Percentiles rank a stretch among this genome's conserved stretches.
These are phyloP conservation scores for Przewalskia tangutica DNA, from an alignment of 257 asterid genomes.

Conservation along the genomic window DNA sequence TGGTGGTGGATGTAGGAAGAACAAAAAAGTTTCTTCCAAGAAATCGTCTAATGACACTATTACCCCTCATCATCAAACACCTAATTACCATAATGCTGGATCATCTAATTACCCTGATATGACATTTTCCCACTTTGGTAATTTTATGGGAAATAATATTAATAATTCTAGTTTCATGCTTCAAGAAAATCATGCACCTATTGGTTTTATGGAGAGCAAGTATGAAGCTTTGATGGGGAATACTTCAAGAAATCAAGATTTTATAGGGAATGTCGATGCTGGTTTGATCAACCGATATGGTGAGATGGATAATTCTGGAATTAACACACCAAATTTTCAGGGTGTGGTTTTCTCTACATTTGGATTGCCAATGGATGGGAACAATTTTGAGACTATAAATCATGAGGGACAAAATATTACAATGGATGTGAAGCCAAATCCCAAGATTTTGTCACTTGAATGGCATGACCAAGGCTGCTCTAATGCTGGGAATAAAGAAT, in stretches of 20 bases:
- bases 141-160: conserved; percentile 5
- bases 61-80: background rate
- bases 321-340: conserved; percentile 3
- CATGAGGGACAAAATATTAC: background rate
- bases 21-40: conserved; percentile 57
- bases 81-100: conserved; percentile 6
- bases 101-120: conserved; percentile 15
- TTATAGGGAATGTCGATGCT: conserved; percentile 18
- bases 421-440: conserved; percentile 44
- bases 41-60: conserved; percentile 7
- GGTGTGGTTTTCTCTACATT: conserved; percentile 28
- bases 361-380: conserved; percentile 22
- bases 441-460: conserved; percentile 53
- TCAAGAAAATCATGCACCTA: conserved; percentile 29
- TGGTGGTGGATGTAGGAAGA: conserved; percentile 91
- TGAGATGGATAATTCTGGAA: background rate
- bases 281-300: conserved; percentile 13
- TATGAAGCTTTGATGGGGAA: conserved; percentile 30
- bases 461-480: conserved; percentile 66
- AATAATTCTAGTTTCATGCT: conserved; percentile 14
- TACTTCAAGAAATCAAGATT: conserved; percentile 19
- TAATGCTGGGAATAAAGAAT: conserved; percentile 38
- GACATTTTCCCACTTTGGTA: conserved; percentile 28
- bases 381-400: conserved; percentile 22
- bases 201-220: conserved; percentile 54